These are phyloP conservation scores for Trichocomaceae sp. DNA, from an alignment of 2,329 filamentous ascomycete genomes.

Conservation along the genomic window DNA sequence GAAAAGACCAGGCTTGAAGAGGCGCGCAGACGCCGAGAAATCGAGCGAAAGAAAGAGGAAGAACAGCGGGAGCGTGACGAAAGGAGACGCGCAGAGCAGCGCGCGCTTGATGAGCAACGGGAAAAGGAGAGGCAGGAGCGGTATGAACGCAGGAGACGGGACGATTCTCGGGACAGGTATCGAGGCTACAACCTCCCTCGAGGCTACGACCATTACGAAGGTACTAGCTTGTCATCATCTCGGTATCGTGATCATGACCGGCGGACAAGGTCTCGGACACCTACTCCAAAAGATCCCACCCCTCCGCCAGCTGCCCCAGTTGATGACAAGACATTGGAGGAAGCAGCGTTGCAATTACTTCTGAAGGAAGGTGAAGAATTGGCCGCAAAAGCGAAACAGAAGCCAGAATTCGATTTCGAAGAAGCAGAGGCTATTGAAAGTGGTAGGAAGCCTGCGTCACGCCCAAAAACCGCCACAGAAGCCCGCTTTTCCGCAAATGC, in stretches of 20 bases:
- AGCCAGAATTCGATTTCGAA: conserved; percentile 48
- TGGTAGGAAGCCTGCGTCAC: conserved; percentile 28
- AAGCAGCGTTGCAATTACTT: conserved; percentile 48
- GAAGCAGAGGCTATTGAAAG: conserved; percentile 39
- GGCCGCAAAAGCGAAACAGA: conserved; percentile 45
- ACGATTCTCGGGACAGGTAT: conserved; percentile 37
- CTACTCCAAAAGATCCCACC: conserved; percentile 29
- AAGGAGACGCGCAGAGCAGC: conserved; percentile 45
- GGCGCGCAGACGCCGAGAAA: conserved; percentile 36
- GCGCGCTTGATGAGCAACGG: conserved; percentile 47
- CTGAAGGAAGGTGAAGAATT: conserved; percentile 50
- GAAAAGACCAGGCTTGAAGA: conserved; percentile 38
- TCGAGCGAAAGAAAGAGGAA: conserved; percentile 39
- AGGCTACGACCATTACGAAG: conserved; percentile 14
- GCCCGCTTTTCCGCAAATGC: conserved; percentile 22
- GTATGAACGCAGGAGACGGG: conserved; percentile 37
- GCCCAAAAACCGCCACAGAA: conserved; percentile 23
- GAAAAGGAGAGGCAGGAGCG: conserved; percentile 46
- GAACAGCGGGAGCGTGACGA: conserved; percentile 45
- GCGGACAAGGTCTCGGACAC: conserved; percentile 22
- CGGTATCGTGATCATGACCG: conserved; percentile 26
- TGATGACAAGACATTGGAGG: conserved; percentile 50
- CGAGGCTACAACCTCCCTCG: conserved; percentile 19
- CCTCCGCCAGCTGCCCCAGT: conserved; percentile 28
- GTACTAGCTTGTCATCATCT: conserved; percentile 9